Evolutionary conservation across 1,139 yeast genomes (phyloP), one percentile per base, ranked within the genome.

Genomic region (Debaryomycetaceae sp.): DNA sequence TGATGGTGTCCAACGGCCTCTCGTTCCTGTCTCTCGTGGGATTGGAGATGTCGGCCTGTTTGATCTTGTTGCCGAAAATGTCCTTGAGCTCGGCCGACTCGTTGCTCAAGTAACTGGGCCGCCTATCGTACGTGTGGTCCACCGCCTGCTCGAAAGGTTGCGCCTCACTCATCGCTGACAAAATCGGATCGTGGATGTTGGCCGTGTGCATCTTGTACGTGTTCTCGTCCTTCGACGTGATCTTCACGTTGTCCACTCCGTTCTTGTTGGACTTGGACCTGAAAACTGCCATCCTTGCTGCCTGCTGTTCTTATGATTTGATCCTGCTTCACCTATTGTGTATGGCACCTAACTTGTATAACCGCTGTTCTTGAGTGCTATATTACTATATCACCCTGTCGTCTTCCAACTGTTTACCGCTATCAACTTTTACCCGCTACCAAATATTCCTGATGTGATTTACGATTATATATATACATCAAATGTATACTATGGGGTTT

Each of bases 21-120:
- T 93, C 99, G 64, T 90, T 90, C 62, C 98, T 79, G 14, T 87
- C 68, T 58, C 99, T 79, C 11, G 97, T 84, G 20, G 99, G 99
- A 62, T 93, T 93, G 24, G 96, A 87, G 56, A 84, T 75, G 63
- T 93, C 99, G 5, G 95, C 87, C 51, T 78, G 79, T 5, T 60
- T 57, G 55, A 93, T 91, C 6, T 81, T 78, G 50, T 80, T 78
- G 24, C 99, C 99, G 65, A 90, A 91, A 38, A 88, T 81, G 62
- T 93, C 99, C 55, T 81, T 81, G 57, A 84, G 65, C 29, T 78
- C 76, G 39, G 62, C 72, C 43, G 71, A 70, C 58, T 62, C 65
- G 62, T 63, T 66, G 62, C 71, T 58, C 60, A 64, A 63, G 60
- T 58, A 62, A 60, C 75, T 54, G 56, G 76, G 62, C 63, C 72